Base-by-base conservation (phyloP, 2,329 filamentous ascomycete genomes). In the Fusarium incarnatum region DNA sequence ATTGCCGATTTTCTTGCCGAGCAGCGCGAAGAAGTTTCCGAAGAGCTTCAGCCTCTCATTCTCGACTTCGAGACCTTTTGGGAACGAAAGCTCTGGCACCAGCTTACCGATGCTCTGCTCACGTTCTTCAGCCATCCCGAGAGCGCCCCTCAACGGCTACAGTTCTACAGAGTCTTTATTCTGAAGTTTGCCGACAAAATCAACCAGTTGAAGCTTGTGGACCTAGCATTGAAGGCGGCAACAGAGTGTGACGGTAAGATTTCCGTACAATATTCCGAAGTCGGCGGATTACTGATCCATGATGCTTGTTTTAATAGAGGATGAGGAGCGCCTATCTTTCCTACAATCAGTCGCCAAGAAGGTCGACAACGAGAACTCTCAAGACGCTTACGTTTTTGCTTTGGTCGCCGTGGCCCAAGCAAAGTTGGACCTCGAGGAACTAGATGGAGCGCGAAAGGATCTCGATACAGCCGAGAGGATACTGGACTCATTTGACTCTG, bases 51-150 rank as follows among this genome's bases (percentile, higher is more conserved):
- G 83, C 88, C 91, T 77, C 89, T 93, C 77, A 93, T 98, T 81
- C 88, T 99, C 76, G 89, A 91, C 76, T 97, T 99, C 73, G 96
- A 99, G 85, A 94, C 97, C 80, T 93, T 90, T 79, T 99, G 96
- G 96, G 96, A 99, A 86, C 91, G 95, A 77, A 98, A 98, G 84
- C 88, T 99, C 83, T 99, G 96, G 96, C 96, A 99, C 85, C 94
- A 99, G 83, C 91, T 99, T 73, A 99, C 96, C 37, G 92, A 97
- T 78, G 86, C 91, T 56, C 88, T 99, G 60, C 86, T 97, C 75
- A 88, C 92, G 73, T 98, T 95, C 87, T 99, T 98, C 85, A 90
- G 91, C 77, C 84, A 93, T 75, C 87, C 92, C 46, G 89, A 91
- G 78, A 98, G 94, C 82, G 91, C 90, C 60, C 86, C 89, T 62